Percentiles rank a stretch among this genome's conserved stretches.
These are phyloP conservation scores for Mycena polygramma DNA, from an alignment of 768 basidiomycete genomes.

Conservation along the genomic window DNA sequence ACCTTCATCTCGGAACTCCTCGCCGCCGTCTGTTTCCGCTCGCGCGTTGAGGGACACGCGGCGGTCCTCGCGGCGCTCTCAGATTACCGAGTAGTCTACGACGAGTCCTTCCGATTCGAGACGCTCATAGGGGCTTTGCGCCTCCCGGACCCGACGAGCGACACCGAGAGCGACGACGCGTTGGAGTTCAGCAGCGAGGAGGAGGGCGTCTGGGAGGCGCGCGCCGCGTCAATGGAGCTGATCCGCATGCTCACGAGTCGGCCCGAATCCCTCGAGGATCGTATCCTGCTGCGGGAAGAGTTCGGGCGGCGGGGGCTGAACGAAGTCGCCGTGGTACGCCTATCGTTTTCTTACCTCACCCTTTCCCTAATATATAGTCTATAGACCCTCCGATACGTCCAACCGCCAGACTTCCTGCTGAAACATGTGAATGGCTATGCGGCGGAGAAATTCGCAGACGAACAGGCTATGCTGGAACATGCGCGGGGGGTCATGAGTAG, in stretches of 20 bases:
- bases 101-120: slow-evolving; percentile 86
- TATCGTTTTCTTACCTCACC: too few relatives aligned
- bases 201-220: slow-evolving; percentile 85
- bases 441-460: slow-evolving; percentile 91
- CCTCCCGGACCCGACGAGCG: slow-evolving; percentile 57
- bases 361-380: too few relatives aligned
- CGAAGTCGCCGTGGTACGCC: slow-evolving; percentile 84
- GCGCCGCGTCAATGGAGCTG: slow-evolving; percentile 80
- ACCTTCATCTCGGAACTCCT: slow-evolving; percentile 81
- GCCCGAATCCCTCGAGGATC: slow-evolving; percentile 82
- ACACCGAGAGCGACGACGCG: slow-evolving; percentile 48
- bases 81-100: slow-evolving; percentile 78
- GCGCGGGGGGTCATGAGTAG: slow-evolving; percentile 37
- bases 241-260: slow-evolving; percentile 85
- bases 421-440: too few relatives aligned
- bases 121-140: slow-evolving; percentile 75
- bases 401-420: too few relatives aligned
- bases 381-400: too few relatives aligned
- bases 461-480: slow-evolving; percentile 84
- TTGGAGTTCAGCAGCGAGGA: slow-evolving; percentile 65
- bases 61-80: slow-evolving; percentile 83
- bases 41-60: slow-evolving; percentile 70
- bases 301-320: slow-evolving; percentile 85
- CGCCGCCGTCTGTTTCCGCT: slow-evolving; percentile 83
- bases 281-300: slow-evolving; percentile 87